Percentiles rank a stretch among this genome's conserved stretches.
Evolutionary conservation across 2,329 filamentous ascomycete genomes (phyloP).

Genomic region (Colletotrichum magnum): DNA sequence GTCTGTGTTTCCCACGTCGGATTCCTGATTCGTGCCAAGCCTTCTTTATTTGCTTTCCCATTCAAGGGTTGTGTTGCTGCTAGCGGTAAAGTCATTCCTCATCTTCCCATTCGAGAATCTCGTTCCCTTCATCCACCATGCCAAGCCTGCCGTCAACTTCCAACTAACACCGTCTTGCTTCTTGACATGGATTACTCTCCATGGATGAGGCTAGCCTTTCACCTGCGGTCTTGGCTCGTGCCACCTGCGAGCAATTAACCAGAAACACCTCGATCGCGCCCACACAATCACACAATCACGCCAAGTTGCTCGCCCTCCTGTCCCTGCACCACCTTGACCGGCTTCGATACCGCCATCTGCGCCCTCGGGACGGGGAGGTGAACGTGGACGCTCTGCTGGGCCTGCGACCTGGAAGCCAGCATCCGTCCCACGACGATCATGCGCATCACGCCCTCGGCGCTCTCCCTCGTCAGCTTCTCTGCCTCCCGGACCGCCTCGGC

Average conservation of each 20-base stretch:
- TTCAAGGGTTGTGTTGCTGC: slow-evolving; percentile 25
- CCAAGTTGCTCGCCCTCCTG: slow-evolving; percentile 3
- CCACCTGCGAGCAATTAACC: slow-evolving; percentile 8
- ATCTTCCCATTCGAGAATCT: slow-evolving; percentile 13
- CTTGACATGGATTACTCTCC: too few relatives aligned
- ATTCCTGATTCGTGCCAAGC: slow-evolving; percentile 35
- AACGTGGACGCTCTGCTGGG: slow-evolving; percentile 9
- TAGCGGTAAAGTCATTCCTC: slow-evolving; percentile 24
- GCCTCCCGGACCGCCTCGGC: slow-evolving; percentile 49
- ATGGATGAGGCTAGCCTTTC: too few relatives aligned
- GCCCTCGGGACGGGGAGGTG: background rate
- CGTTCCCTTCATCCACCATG: slow-evolving; percentile 8
- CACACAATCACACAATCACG: slow-evolving; percentile 20
- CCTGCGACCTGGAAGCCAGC: slow-evolving; percentile 41
- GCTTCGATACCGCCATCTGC: background rate
- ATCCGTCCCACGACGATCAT: slow-evolving; percentile 50
- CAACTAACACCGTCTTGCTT: slow-evolving; percentile 9
- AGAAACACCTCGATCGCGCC: background rate
- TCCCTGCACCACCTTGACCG: background rate
- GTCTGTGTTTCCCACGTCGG: slow-evolving; percentile 19
- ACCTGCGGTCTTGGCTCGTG: slow-evolving; percentile 33
- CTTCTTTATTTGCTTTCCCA: slow-evolving; percentile 21
- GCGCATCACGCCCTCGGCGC: slow-evolving; percentile 52
- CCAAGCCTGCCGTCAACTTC: slow-evolving; percentile 3
- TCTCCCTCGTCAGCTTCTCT: slow-evolving; percentile 49